These are phyloP conservation scores for Nicotiana paniculata DNA, from an alignment of 257 asterid species.

Conservation along the genomic window DNA sequence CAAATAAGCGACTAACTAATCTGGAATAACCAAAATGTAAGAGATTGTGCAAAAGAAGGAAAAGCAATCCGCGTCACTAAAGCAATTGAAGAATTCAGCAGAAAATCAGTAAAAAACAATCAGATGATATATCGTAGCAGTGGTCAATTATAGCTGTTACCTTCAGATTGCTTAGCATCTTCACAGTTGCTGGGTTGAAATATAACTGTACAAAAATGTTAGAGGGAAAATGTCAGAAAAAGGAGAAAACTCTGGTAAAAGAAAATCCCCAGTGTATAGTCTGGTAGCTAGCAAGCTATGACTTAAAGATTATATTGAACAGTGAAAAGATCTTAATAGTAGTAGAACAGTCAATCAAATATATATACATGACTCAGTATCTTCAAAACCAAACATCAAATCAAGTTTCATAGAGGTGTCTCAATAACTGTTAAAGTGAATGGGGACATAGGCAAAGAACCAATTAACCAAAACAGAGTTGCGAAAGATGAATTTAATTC, in stretches of 20 bases:
- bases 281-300: neutral
- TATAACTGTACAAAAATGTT: constrained; percentile 52
- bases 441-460: neutral
- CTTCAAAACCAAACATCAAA: neutral
- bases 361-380: neutral
- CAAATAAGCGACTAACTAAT: neutral
- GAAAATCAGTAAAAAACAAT: neutral
- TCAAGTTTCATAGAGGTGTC: neutral
- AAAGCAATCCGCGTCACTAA: neutral
- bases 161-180: constrained; percentile 99
- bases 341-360: neutral
- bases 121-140: neutral
- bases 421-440: neutral
- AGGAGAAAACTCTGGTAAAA: neutral
- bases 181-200: constrained; percentile 97
- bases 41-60: neutral
- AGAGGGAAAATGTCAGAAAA: neutral
- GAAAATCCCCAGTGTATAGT: neutral
- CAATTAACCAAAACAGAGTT: neutral
- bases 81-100: neutral
- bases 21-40: neutral
- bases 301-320: neutral
- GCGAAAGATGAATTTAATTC: neutral
- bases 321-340: neutral
- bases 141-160: constrained; percentile 29